phyloP scores from a whole-genome alignment of 1,284 basidiomycete species.

The Sanguinoderma infundibulare region DNA sequence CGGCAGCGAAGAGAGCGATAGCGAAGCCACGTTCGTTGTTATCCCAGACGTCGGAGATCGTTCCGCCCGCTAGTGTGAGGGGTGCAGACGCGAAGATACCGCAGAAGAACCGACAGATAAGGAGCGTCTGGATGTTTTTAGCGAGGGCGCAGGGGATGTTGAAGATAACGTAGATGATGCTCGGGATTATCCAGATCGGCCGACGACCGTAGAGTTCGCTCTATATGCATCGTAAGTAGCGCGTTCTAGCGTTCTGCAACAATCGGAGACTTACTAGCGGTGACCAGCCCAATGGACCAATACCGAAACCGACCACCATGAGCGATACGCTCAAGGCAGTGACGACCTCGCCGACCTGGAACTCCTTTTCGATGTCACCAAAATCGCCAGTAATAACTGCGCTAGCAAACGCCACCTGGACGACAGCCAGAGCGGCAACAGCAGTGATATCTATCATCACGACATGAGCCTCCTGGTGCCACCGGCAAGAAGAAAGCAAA shows the following conservation, averaged over 20 bases:
- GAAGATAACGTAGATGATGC: constrained; percentile 58
- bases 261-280: constrained; percentile 34
- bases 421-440: constrained; percentile 29
- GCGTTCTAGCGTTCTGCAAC: too few relatives aligned
- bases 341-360: constrained; percentile 53
- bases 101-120: constrained; percentile 67
- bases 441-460: constrained; percentile 31
- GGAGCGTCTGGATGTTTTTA: constrained; percentile 65
- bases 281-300: constrained; percentile 49
- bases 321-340: constrained; percentile 45
- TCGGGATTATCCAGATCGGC: constrained; percentile 54
- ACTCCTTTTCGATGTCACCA: constrained; percentile 42
- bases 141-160: constrained; percentile 69
- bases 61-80: constrained; percentile 63
- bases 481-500: constrained; percentile 41
- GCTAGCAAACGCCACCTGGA: constrained; percentile 58
- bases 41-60: constrained; percentile 72
- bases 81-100: constrained; percentile 74
- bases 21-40: constrained; percentile 60
- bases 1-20: constrained; percentile 63
- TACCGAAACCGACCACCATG: constrained; percentile 62
- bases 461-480: constrained; percentile 46
- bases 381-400: constrained; percentile 58
- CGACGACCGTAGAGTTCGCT: constrained; percentile 67
- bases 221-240: too few relatives aligned